Percentiles rank a stretch among this genome's conserved stretches.
Evolutionary conservation across 2,329 filamentous ascomycete species (phyloP).

Genomic region (Harringtonia lauricola): DNA sequence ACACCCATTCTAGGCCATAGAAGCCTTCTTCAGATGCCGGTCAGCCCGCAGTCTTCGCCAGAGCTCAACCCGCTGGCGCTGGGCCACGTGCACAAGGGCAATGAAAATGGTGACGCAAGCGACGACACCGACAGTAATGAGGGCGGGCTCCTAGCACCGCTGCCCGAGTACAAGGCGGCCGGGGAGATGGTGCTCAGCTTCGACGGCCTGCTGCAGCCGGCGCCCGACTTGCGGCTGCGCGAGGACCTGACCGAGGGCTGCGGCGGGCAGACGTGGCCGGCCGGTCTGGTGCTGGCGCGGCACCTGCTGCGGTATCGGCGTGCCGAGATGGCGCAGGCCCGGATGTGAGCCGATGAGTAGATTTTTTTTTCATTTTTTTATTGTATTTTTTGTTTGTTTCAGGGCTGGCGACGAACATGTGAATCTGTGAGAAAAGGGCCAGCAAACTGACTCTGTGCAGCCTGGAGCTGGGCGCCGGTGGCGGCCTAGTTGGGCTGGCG

Average conservation of each 20-base stretch:
- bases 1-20: not conserved
- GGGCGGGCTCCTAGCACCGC: conserved; percentile 41
- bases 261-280: conserved; percentile 90
- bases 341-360: conserved; percentile 48
- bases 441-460: conserved; percentile 31
- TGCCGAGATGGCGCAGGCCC: conserved; percentile 49
- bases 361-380: too few species aligned
- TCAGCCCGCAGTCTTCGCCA: conserved; percentile 29
- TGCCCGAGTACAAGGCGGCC: conserved; percentile 46
- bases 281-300: conserved; percentile 76
- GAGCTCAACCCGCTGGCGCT: conserved; percentile 39
- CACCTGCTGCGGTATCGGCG: conserved; percentile 71
- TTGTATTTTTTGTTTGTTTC: too few species aligned
- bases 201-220: conserved; percentile 51
- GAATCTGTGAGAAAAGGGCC: not conserved
- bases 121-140: conserved; percentile 1
- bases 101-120: too few species aligned
- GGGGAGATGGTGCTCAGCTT: conserved; percentile 49
- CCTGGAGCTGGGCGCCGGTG: conserved; percentile 84
- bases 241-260: conserved; percentile 84
- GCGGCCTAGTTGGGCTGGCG: conserved; percentile 68
- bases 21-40: not conserved
- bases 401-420: too few species aligned
- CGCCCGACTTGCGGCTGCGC: conserved; percentile 59
- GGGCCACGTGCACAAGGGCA: conserved; percentile 5